Evolutionary conservation across 148 eudicot genomes (phyloP).

Genomic region (Oxyria digyna): DNA sequence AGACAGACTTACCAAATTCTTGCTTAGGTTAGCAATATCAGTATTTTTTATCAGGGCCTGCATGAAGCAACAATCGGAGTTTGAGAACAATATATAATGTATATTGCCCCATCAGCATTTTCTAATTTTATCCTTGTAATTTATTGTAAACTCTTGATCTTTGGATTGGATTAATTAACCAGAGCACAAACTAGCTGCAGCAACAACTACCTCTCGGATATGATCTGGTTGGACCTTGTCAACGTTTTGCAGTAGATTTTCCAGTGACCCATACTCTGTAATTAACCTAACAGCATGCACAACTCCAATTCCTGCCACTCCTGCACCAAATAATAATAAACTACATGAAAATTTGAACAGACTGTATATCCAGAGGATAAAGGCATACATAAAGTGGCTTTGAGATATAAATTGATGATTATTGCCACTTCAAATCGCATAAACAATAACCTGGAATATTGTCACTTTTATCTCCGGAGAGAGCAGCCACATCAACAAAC

Average conservation of each 20-base stretch:
- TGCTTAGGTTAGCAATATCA: constrained; percentile 76
- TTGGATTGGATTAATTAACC: neutral
- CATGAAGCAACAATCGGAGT: constrained; percentile 9
- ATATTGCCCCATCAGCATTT: neutral
- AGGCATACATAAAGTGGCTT: neutral
- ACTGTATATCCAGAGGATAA: neutral
- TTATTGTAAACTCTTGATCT: neutral
- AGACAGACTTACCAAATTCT: constrained; percentile 48
- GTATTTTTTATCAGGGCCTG: constrained; percentile 66
- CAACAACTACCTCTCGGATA: constrained; percentile 47
- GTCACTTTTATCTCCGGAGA: constrained; percentile 84
- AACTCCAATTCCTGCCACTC: constrained; percentile 76
- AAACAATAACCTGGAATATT: constrained; percentile 72
- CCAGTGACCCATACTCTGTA: constrained; percentile 74
- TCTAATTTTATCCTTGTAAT: neutral
- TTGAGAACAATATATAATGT: neutral
- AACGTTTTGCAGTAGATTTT: constrained; percentile 49
- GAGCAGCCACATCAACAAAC: constrained; percentile 85
- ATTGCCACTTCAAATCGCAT: neutral
- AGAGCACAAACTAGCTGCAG: neutral
- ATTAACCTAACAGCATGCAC: constrained; percentile 80
- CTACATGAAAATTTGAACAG: neutral
- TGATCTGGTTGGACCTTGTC: constrained; percentile 63
- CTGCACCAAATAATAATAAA: constrained; percentile 25
- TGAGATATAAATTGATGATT: neutral